Evolutionary conservation across 306 rosid genomes (phyloP), one percentile per base, ranked within the genome.

Genomic region (Medicago arabica): DNA sequence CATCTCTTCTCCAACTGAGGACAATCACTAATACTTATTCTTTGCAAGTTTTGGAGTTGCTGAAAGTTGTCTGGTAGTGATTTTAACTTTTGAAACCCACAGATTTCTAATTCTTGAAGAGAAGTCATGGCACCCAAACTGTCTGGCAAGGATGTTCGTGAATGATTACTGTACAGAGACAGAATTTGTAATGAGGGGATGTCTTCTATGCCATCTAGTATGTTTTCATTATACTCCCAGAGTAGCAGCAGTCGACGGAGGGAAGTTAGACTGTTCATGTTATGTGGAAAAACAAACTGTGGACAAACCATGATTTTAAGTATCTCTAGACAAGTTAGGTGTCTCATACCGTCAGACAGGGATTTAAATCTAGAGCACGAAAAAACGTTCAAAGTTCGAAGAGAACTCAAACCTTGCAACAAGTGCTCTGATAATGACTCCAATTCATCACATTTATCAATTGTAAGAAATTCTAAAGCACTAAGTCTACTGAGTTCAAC

Each of bases 11-110:
- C 15, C 68, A 64, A 17, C 31, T 1, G 0, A 13, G 59, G 53
- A 14, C 78, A 64, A 0, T 0, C 0, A 0, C 0, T 0, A 17
- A 72, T 79, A n/a, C 0, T 0, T 6, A 64, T 46, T 2, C 6
- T 0, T 16, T 9, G 4, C 51, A 79, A 53, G 51, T 53, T 53
- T 53, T 0, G 1, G 25, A 53, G 59, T 2, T 53, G 3, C 59
- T 53, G 12, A 53, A 53, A 2, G 69, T 53, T 44, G 2, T 44
- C n/a, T 44, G 50, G 50, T 1, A 12, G n/a, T 12, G 50, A 12
- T 0, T 7, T 44, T 44, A 44, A 12, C n/a, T 44, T 44, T 1
- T n/a, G n/a, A 44, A 12, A 12, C 0, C 2, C 1, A 44, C 0
- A 0, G n/a, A 44, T 44, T 0, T 44, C 0, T 44, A 46, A 4